These are phyloP conservation scores for Helenozyma rhizophorensis DNA, from an alignment of 805 yeast genomes.

Conservation along the genomic window DNA sequence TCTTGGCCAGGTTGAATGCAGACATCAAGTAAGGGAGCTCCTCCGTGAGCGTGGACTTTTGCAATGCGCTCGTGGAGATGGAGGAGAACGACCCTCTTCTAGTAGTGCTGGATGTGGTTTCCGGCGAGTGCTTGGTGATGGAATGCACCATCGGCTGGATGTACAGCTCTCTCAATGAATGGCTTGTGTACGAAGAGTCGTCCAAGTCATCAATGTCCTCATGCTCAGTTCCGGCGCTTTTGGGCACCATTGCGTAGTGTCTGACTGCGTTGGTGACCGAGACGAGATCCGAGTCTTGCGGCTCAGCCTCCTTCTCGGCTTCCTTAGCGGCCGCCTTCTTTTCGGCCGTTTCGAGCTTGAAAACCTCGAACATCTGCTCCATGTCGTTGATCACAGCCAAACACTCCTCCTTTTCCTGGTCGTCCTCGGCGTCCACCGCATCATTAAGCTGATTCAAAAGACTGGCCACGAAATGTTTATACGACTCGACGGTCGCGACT, in stretches of 20 bases:
- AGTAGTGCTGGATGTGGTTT: conserved; percentile 1
- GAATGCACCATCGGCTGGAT: conserved; percentile 37
- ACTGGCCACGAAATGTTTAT: conserved; percentile 56
- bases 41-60: conserved; percentile 53
- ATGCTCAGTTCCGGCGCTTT: conserved; percentile 11
- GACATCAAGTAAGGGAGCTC: conserved; percentile 63
- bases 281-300: not conserved
- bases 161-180: conserved; percentile 17
- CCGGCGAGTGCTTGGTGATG: conserved; percentile 23
- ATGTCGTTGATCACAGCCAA: conserved; percentile 63
- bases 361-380: conserved; percentile 67
- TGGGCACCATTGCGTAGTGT: not conserved
- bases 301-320: not conserved
- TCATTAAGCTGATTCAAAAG: conserved; percentile 54
- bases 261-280: no score
- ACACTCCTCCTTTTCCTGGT: conserved; percentile 60
- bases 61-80: conserved; percentile 34
- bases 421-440: conserved; percentile 51
- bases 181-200: conserved; percentile 19
- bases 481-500: conserved; percentile 34
- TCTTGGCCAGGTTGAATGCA: conserved; percentile 62
- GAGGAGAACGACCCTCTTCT: conserved; percentile 28
- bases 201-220: conserved; percentile 25
- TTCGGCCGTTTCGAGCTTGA: conserved; percentile 31
- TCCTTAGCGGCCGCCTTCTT: conserved; percentile 7